These are phyloP conservation scores for Fusarium multiceps DNA, from an alignment of 2,329 filamentous ascomycete species.

Conservation along the genomic window DNA sequence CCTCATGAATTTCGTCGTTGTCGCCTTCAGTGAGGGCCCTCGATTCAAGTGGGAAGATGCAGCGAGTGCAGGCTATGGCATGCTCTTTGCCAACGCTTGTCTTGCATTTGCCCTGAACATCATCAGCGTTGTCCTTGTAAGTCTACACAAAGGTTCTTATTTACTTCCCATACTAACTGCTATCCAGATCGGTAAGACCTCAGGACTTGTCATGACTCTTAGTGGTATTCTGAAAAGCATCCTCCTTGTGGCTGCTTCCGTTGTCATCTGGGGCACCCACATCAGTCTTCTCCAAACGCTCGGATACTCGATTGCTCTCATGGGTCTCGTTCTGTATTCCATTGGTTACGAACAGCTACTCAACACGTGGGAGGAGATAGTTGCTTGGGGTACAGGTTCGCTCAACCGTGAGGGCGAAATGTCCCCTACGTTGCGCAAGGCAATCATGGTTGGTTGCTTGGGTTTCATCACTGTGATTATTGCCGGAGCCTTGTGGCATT, in stretches of 20 bases:
- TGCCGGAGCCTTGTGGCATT: slow-evolving; percentile 44
- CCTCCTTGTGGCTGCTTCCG: slow-evolving; percentile 79
- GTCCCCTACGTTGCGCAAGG: slow-evolving; percentile 37
- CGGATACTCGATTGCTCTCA: slow-evolving; percentile 78
- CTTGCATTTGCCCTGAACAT: slow-evolving; percentile 85
- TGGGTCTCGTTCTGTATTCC: slow-evolving; percentile 63
- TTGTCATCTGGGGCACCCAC: slow-evolving; percentile 80
- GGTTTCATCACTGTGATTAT: slow-evolving; percentile 46
- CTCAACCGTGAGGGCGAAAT: slow-evolving; percentile 39
- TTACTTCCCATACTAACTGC: no score
- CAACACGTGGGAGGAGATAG: slow-evolving; percentile 36
- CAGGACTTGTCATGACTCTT: slow-evolving; percentile 84
- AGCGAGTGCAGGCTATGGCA: slow-evolving; percentile 70
- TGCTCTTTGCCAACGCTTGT: slow-evolving; percentile 78
- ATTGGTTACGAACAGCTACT: slow-evolving; percentile 53
- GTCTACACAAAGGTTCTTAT: no score
- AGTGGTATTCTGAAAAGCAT: slow-evolving; percentile 91
- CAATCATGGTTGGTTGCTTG: slow-evolving; percentile 39
- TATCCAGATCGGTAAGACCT: slow-evolving; percentile 84
- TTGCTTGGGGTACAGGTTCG: slow-evolving; percentile 41
- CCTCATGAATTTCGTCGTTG: slow-evolving; percentile 79
- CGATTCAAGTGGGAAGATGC: slow-evolving; percentile 74
- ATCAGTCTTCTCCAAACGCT: slow-evolving; percentile 78
- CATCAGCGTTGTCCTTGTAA: slow-evolving; percentile 85
- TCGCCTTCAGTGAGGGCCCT: slow-evolving; percentile 75